Base-by-base conservation (phyloP, 1,284 basidiomycete species). In the Moesziomyces antarcticus region DNA sequence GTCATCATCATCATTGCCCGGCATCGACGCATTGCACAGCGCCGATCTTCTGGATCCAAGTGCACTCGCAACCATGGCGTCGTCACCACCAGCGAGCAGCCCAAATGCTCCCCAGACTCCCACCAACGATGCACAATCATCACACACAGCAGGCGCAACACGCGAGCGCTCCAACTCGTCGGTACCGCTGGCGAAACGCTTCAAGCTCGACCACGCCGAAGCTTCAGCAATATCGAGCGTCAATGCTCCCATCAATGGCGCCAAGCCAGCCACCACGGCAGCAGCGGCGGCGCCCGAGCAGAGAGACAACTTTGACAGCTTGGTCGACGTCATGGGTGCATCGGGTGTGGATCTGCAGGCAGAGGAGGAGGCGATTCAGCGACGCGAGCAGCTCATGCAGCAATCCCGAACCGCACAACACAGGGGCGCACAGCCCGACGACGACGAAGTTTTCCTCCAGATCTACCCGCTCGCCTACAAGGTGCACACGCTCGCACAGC, bases 281-380 rank as follows among this genome's bases (percentile, higher is more conserved):
- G 30, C 30, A 30, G 37, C 52, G 40, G 51, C 40, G 0, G 45
- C 52, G 14, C 52, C 64, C 2, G 70, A 68, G 18, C 70, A 73
- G 16, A 73, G 56, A 18, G 67, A 74, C 52, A 70, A 74, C 51
- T 66, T 78, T 33, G 81, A 82, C 52, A 73, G 75, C 40, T 55
- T 82, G 4, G 73, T 78, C 24, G 81, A 82, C 58, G 77, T 81
- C 25, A 75, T 82, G 72, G 77, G 79, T 7, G 66, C 68, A 16
- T 75, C 80, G 3, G 81, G 81, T 22, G 75, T 82, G 45, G 80
- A 82, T 55, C 57, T 82, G 37, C 72, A 73, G 56, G 81, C 81
- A 1, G 81, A 81, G 48, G 79, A 81, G 48, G 79, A 80, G 16
- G 79, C 75, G 20, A 80, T 80, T 44, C 80, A 82, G 44, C 65